phyloP scores from a whole-genome alignment of 2,329 filamentous ascomycete genomes.

The Apiospora sp. region DNA sequence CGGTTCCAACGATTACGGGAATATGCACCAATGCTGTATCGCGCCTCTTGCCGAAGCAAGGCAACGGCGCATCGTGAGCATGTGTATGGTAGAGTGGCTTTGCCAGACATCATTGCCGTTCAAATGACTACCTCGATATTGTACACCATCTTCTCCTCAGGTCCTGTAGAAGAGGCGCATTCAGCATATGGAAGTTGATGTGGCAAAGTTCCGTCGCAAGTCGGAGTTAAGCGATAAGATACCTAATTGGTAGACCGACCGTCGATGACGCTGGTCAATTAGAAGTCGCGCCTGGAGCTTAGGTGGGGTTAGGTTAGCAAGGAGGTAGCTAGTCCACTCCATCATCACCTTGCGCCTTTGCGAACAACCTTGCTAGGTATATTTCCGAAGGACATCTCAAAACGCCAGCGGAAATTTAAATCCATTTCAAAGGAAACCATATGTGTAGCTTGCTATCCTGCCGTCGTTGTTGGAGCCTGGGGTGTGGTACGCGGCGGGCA shows the following conservation, averaged over 20 bases:
- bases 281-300: not conserved
- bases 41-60: slow-evolving; percentile 17
- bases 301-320: not conserved
- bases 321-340: not conserved
- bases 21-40: not conserved
- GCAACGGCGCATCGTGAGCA: slow-evolving; percentile 6
- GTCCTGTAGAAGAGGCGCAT: not conserved
- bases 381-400: no score
- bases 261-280: slow-evolving; percentile 16
- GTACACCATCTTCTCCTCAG: not conserved
- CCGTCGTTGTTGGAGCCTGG: not conserved
- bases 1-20: not conserved
- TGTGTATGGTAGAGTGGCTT: not conserved
- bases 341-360: not conserved
- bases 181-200: not conserved
- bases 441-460: not conserved
- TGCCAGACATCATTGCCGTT: slow-evolving; percentile 3
- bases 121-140: not conserved
- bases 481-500: not conserved
- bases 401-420: not conserved
- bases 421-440: not conserved
- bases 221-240: slow-evolving; percentile 20
- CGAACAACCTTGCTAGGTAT: not conserved
- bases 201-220: slow-evolving; percentile 3
- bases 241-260: not conserved